These are phyloP conservation scores for Aspergillus japonicus DNA, from an alignment of 2,329 filamentous ascomycete species.

Conservation along the genomic window DNA sequence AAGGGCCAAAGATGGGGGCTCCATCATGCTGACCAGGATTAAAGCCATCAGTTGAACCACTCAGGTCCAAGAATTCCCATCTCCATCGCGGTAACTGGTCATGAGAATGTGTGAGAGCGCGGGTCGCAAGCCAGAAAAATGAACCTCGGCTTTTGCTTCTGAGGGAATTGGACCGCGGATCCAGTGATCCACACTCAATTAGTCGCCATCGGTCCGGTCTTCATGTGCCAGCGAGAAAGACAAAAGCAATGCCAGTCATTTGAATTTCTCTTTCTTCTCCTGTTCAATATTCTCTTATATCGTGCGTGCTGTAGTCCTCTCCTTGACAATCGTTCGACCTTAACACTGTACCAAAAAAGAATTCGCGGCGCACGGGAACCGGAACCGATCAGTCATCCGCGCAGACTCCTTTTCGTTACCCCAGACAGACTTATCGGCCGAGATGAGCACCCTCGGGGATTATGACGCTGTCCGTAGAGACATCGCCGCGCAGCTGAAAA, in stretches of 20 bases:
- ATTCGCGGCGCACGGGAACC: neutral
- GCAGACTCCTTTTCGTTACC: conserved; percentile 10
- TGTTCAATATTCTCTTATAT: conserved; percentile 5
- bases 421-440: conserved; percentile 25
- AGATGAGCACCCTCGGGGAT: conserved; percentile 39
- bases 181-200: conserved; percentile 19
- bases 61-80: neutral
- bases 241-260: conserved; percentile 9
- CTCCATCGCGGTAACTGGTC: neutral
- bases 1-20: neutral
- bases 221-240: conserved; percentile 30
- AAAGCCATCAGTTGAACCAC: neutral
- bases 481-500: conserved; percentile 54
- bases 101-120: neutral
- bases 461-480: conserved; percentile 55
- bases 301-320: conserved; percentile 10
- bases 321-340: neutral
- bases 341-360: neutral
- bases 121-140: conserved; percentile 13
- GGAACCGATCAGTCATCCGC: neutral
- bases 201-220: conserved; percentile 15
- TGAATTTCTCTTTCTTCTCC: conserved; percentile 3
- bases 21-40: neutral
- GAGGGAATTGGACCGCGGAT: conserved; percentile 29
- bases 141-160: conserved; percentile 32